Evolutionary conservation across 1,284 basidiomycete species (phyloP), one percentile per base, ranked within the genome.

Genomic region (Cutaneotrichosporon cavernicola): DNA sequence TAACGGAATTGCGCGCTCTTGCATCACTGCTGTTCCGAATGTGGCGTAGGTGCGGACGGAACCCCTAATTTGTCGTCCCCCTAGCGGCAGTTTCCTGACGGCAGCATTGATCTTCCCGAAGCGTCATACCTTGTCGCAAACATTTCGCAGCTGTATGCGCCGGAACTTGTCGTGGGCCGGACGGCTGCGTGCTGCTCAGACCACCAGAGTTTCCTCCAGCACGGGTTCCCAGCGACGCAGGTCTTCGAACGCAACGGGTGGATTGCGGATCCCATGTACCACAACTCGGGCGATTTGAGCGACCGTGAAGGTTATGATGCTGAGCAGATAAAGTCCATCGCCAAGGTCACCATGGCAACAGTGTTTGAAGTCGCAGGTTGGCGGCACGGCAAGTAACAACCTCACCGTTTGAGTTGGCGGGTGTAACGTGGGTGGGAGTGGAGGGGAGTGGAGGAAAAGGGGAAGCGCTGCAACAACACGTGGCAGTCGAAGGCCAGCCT

Each of bases 151-250:
- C 69, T 80, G 56, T 94, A 94, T 77, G 88, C 88, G 65, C 91
- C 91, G 22, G 90, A 93, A 75, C 83, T 94, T 18, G 84, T 82
- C 5, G 87, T 94, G 38, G 92, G 91, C n/a, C 84, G 83, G 64
- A 90, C 91, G 32, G 58, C 73, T 50, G 90, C 86, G 34, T 94
- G 92, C 80, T 95, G 92, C 81, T 91, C 90, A 69, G 92, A 93
- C 73, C 91, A 94, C 76, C 76, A 83, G 71, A 89, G 89, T 56
- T 93, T 93, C 85, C 85, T 89, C 67, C 81, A 88, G 60, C 87
- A 88, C 72, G 91, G 91, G 13, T 93, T 88, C 83, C 87, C 91
- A 5, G 86, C 91, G 0, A 90, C 89, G 0, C 89, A 91, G 69
- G 79, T 80, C 13, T 81, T 79, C 63, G 79, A 94, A 76, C 88